Base-by-base conservation (phyloP, 208 protist genomes). In the Angomonas ambiguus region DNA sequence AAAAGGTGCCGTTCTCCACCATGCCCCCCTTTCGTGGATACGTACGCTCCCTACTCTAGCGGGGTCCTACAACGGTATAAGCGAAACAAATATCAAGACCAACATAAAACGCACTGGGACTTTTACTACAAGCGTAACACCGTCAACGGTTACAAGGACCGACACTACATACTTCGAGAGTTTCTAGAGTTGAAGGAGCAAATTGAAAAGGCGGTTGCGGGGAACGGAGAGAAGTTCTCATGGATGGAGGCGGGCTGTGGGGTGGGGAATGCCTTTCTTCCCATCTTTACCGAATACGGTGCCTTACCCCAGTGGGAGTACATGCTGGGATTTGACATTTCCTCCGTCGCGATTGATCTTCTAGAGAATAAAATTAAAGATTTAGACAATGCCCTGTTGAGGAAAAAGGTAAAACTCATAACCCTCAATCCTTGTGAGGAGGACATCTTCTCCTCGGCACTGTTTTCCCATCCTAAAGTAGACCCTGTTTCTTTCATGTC, bases 161-260 rank as follows among this genome's bases (percentile, higher is more conserved):
- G 92, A 1, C 88, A 96, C 65, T 96, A 96, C 71, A 83, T 96
- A 20, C 58, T 93, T 58, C 80, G 88, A 1, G 88, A 96, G 62
- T 94, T 93, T 67, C 58, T 69, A 16, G 88, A 95, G 74, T 77
- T 95, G 53, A 79, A 71, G 18, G 73, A 76, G 32, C 74, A 75
- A 4, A 78, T 87, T 30, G 69, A 79, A 45, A 69, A 60, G n/a
- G 66, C 68, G 27, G 63, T 18, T 2, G 38, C 65, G 41, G 45
- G 41, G 56, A 55, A 30, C 1, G 57, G 27, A 58, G 53, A 24
- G 13, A 45, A 61, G 11, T 85, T 85, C 45, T 65, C 76, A 24
- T 93, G 85, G 83, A 83, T 98, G 78, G 94, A 98, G 71, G 82
- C 87, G 2, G 96, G 96, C 6, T 98, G 96, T 79, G 96, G 96